These are phyloP conservation scores for Bertia moriformis DNA, from an alignment of 2,329 filamentous ascomycete genomes.

Conservation along the genomic window DNA sequence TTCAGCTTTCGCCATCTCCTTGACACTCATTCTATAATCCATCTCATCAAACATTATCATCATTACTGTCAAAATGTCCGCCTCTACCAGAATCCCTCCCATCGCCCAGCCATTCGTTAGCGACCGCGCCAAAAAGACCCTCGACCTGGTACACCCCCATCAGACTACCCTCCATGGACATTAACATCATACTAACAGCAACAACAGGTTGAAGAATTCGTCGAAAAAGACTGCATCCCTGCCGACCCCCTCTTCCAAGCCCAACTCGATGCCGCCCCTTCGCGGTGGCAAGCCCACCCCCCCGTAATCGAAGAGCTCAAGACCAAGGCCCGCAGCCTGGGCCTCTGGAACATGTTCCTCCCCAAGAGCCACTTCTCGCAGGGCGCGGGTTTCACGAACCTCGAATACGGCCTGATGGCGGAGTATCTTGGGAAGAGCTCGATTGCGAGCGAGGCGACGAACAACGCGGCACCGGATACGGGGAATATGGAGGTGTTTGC, in stretches of 20 bases:
- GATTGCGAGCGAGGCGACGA: conserved; percentile 58
- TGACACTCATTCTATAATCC: too few species aligned
- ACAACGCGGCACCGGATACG: conserved; percentile 82
- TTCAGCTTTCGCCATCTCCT: too few species aligned
- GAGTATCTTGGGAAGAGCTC: conserved; percentile 82
- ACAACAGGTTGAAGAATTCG: conserved; percentile 57
- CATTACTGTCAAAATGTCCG: background rate
- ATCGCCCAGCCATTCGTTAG: conserved; percentile 36
- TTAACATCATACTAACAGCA: too few species aligned
- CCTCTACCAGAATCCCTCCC: background rate
- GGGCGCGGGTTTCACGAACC: conserved; percentile 83
- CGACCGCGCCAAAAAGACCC: conserved; percentile 67
- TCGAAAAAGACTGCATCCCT: conserved; percentile 86
- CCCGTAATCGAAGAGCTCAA: conserved; percentile 79
- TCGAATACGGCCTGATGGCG: conserved; percentile 96
- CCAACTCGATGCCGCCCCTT: conserved; percentile 62
- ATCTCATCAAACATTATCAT: background rate
- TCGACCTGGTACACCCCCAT: conserved; percentile 55
- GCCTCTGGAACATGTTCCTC: conserved; percentile 97
- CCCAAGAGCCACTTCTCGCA: conserved; percentile 90
- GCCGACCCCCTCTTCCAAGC: conserved; percentile 70
- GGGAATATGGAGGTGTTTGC: conserved; percentile 93
- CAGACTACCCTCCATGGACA: too few species aligned
- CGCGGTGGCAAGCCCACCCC: conserved; percentile 70
- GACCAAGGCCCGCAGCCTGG: conserved; percentile 64